A percentile compares a stretch with the other conserved stretches of the same genome.
These are phyloP conservation scores for Stemphylium lycopersici DNA, from an alignment of 2,329 filamentous ascomycete species.

Conservation along the genomic window DNA sequence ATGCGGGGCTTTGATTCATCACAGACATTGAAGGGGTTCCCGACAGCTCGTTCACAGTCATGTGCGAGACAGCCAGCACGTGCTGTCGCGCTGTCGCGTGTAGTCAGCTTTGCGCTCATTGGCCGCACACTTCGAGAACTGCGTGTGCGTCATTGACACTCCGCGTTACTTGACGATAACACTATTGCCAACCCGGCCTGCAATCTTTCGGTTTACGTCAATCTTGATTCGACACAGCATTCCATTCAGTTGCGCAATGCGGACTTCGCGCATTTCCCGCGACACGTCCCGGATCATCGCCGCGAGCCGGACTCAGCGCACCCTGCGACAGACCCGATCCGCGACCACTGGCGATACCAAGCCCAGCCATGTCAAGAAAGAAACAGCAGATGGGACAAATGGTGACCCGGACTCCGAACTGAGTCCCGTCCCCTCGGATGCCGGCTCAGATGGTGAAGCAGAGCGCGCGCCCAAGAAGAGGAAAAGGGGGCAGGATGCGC, in stretches of 20 bases:
- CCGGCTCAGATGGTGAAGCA: conserved; percentile 30
- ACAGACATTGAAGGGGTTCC: too few relatives aligned
- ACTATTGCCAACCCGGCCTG: neutral
- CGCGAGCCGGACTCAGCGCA: conserved; percentile 32
- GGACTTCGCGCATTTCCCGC: conserved; percentile 47
- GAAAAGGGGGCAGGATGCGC: conserved; percentile 51
- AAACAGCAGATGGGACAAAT: conserved; percentile 8
- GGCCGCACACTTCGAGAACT: neutral
- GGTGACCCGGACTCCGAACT: conserved; percentile 38
- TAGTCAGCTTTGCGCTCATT: neutral
- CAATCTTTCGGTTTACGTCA: neutral
- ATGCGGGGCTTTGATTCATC: too few relatives aligned
- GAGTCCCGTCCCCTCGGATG: conserved; percentile 39
- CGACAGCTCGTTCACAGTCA: neutral
- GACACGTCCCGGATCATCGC: conserved; percentile 44
- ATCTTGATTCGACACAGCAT: neutral
- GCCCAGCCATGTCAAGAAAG: conserved; percentile 13
- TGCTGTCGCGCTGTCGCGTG: conserved; percentile 1
- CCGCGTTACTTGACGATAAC: neutral
- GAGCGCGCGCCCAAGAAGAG: conserved; percentile 49
- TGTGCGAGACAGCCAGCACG: neutral
- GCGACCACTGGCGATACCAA: conserved; percentile 27
- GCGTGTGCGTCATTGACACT: conserved; percentile 1
- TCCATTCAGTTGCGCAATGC: conserved; percentile 29
- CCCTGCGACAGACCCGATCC: conserved; percentile 43